A percentile compares a stretch with the other conserved stretches of the same genome.
Evolutionary conservation across 306 rosid genomes (phyloP).

Genomic region (Casuarina glauca): DNA sequence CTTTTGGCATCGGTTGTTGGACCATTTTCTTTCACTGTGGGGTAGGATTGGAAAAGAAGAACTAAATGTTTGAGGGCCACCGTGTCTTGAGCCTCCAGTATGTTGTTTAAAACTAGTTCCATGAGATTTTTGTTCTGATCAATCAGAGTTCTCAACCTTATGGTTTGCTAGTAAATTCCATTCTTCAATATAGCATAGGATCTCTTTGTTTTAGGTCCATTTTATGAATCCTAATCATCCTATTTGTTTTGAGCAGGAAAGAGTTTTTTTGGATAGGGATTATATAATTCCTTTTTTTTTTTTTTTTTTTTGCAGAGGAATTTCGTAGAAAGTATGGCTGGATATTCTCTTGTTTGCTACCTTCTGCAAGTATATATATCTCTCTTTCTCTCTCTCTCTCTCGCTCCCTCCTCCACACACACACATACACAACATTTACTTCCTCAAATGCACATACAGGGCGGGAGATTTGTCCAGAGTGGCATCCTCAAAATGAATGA

Average conservation of each 20-base stretch:
- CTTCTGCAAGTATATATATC: slow-evolving; percentile 71
- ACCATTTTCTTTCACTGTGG: neutral
- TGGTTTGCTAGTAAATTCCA: too few species aligned
- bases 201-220: neutral
- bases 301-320: slow-evolving; percentile 58
- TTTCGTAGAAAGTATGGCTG: slow-evolving; percentile 99
- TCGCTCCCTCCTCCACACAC: neutral
- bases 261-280: slow-evolving; percentile 24
- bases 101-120: neutral
- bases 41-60: neutral
- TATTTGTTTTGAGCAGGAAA: slow-evolving; percentile 7
- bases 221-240: too few species aligned
- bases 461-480: neutral
- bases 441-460: too few species aligned
- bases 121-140: neutral
- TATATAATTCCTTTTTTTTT: slow-evolving; percentile 20
- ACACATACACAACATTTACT: too few species aligned
- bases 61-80: neutral
- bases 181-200: too few species aligned
- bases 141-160: too few species aligned
- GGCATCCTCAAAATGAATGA: neutral
- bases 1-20: neutral
- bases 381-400: neutral
- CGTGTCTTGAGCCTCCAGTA: neutral
- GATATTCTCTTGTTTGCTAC: slow-evolving; percentile 98